These are phyloP conservation scores for Plantago lanceolata DNA, from an alignment of 305 asterid species.

Conservation along the genomic window DNA sequence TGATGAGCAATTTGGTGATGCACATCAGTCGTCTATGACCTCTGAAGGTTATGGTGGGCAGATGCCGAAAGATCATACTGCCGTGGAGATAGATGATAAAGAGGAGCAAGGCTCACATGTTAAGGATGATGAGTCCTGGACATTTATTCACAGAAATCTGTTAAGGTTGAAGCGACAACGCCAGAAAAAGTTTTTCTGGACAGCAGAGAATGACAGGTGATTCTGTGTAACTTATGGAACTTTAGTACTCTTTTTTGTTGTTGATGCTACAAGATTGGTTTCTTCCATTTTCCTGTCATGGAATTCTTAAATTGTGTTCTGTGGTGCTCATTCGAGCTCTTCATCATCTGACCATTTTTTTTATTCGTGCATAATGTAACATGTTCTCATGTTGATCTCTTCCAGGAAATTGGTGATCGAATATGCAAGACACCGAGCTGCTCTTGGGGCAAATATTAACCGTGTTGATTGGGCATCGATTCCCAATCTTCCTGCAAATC, in stretches of 20 bases:
- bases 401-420: slow-evolving; percentile 74
- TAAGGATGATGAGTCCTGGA: slow-evolving; percentile 39
- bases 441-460: slow-evolving; percentile 70
- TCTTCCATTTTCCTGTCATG: no score
- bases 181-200: slow-evolving; percentile 67
- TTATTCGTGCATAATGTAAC: no score
- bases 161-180: slow-evolving; percentile 51
- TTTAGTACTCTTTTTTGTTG: no score
- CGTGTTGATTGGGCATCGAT: slow-evolving; percentile 70
- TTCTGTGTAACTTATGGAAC: slow-evolving; percentile 3
- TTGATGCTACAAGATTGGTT: no score
- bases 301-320: neutral
- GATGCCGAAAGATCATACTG: slow-evolving; percentile 31
- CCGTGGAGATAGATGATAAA: slow-evolving; percentile 29
- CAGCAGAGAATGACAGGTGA: slow-evolving; percentile 89
- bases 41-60: slow-evolving; percentile 32
- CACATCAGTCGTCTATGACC: slow-evolving; percentile 31
- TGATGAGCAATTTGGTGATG: slow-evolving; percentile 35
- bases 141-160: slow-evolving; percentile 41
- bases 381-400: slow-evolving; percentile 1
- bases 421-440: slow-evolving; percentile 75
- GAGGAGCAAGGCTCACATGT: slow-evolving; percentile 45
- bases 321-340: no score
- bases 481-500: slow-evolving; percentile 78
- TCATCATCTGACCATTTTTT: no score